Percentiles rank a stretch among this genome's conserved stretches.
These are phyloP conservation scores for Phellopilus nigrolimitatus DNA, from an alignment of 1,284 basidiomycete species.

Conservation along the genomic window DNA sequence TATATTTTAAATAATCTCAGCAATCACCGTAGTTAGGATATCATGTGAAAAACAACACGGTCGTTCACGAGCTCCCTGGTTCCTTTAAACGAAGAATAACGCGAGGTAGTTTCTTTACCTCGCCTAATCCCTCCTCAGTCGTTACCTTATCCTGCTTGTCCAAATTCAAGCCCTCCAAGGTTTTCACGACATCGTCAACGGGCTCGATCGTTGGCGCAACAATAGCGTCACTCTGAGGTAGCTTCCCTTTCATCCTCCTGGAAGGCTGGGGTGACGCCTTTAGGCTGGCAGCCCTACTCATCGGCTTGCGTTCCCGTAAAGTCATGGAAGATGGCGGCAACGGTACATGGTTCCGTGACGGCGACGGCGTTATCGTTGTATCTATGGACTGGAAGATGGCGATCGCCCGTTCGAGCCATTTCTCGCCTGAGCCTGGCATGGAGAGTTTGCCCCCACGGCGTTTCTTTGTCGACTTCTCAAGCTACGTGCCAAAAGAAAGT, in stretches of 20 bases:
- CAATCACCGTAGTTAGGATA: not conserved
- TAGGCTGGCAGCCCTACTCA: conserved; percentile 22
- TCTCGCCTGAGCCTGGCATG: conserved; percentile 32
- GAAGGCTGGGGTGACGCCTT: conserved; percentile 21
- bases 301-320: conserved; percentile 52
- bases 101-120: conserved; percentile 28
- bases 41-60: not conserved
- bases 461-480: conserved; percentile 70
- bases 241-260: not conserved
- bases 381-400: conserved; percentile 42
- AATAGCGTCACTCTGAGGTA: not conserved
- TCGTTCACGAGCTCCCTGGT: conserved; percentile 1
- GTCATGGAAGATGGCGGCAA: conserved; percentile 43
- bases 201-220: not conserved
- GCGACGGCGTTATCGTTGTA: conserved; percentile 24
- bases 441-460: conserved; percentile 43
- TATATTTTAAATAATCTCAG: not conserved
- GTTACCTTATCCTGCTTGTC: conserved; percentile 6
- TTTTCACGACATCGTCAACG: conserved; percentile 16
- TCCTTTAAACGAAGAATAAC: conserved; percentile 26
- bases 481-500: conserved; percentile 35
- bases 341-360: conserved; percentile 27
- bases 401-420: conserved; percentile 54
- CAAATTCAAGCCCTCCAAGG: conserved; percentile 7
- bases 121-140: not conserved